These are phyloP conservation scores for Mycocentrospora acerina DNA, from an alignment of 2,329 filamentous ascomycete species.

Conservation along the genomic window DNA sequence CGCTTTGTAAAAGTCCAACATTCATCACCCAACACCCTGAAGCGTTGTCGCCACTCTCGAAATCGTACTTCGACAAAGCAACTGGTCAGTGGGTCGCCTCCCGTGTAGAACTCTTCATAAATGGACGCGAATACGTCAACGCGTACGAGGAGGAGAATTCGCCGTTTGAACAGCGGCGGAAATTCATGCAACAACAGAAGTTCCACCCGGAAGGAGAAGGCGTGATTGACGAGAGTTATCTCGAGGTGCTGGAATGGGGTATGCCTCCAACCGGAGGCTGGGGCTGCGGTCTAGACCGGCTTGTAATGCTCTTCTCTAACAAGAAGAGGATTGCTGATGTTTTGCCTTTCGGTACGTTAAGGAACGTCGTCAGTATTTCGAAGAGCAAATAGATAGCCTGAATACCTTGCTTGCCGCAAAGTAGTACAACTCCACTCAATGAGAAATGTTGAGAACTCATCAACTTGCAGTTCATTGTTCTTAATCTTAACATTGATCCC, in stretches of 20 bases:
- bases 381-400: conserved; percentile 24
- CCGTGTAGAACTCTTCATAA: conserved; percentile 81
- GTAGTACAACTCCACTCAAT: no score
- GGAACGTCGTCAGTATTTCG: conserved; percentile 53
- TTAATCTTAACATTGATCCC: no score
- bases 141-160: conserved; percentile 99
- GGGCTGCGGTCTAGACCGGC: conserved; percentile 88
- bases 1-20: conserved; percentile 68
- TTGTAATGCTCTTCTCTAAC: conserved; percentile 88
- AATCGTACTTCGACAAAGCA: conserved; percentile 72
- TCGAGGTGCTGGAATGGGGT: conserved; percentile 82
- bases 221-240: conserved; percentile 75
- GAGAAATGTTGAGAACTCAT: no score
- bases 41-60: conserved; percentile 86
- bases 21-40: conserved; percentile 91
- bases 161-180: conserved; percentile 79
- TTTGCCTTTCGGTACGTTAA: conserved; percentile 82
- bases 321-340: conserved; percentile 80
- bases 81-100: conserved; percentile 73
- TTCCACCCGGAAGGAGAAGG: conserved; percentile 39
- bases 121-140: conserved; percentile 82
- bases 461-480: no score
- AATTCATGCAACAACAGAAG: conserved; percentile 66
- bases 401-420: no score
- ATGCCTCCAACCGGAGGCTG: conserved; percentile 95